These are phyloP conservation scores for Solanum habrochaites DNA, from an alignment of 257 asterid genomes.

Conservation along the genomic window DNA sequence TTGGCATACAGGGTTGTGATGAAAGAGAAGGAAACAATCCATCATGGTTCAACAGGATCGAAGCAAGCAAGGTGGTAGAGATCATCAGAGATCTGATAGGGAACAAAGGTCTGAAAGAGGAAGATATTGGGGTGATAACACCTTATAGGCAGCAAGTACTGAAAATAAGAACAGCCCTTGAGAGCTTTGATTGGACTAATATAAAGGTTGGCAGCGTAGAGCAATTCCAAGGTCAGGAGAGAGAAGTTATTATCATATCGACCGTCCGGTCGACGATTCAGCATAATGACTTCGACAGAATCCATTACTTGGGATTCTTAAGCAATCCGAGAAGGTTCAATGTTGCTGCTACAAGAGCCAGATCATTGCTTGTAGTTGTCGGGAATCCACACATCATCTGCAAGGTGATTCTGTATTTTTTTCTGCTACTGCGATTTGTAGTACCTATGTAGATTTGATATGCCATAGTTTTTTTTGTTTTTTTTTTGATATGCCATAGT, in stretches of 20 bases:
- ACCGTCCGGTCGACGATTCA: constrained; percentile 88
- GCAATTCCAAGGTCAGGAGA: constrained; percentile 96
- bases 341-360: constrained; percentile 84
- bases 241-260: constrained; percentile 67
- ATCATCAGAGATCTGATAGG: constrained; percentile 29
- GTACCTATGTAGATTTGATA: background rate
- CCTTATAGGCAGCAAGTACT: constrained; percentile 86
- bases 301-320: constrained; percentile 75
- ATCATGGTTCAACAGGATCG: constrained; percentile 89
- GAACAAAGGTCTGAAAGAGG: constrained; percentile 44
- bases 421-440: background rate
- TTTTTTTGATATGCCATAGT: background rate
- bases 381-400: constrained; percentile 98
- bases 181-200: constrained; percentile 19
- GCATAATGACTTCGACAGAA: constrained; percentile 71
- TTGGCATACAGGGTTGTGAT: constrained; percentile 84
- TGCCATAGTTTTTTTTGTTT: background rate
- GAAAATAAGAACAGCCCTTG: constrained; percentile 60
- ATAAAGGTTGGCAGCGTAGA: constrained; percentile 88
- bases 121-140: constrained; percentile 82
- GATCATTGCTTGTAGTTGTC: constrained; percentile 61
- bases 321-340: constrained; percentile 95
- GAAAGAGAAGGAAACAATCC: constrained; percentile 96
- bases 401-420: constrained; percentile 42
- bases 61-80: constrained; percentile 87